Evolutionary conservation across 2,329 filamentous ascomycete genomes (phyloP).

Genomic region (Dactylella cylindrospora): DNA sequence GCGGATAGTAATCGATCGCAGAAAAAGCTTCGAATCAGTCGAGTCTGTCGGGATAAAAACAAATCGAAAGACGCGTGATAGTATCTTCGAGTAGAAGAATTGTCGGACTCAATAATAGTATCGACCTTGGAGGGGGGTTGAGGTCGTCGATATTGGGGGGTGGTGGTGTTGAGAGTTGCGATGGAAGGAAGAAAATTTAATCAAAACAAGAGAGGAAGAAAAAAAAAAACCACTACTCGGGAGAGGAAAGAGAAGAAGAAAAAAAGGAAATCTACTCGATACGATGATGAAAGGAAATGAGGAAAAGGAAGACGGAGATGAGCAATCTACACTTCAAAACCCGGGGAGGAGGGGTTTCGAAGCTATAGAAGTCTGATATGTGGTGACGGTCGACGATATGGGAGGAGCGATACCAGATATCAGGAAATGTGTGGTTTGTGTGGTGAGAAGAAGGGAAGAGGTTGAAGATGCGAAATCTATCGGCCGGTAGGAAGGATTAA

Average conservation of each 20-base stretch:
- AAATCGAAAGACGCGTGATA: no score
- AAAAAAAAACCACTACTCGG: neutral
- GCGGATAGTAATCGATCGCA: no score
- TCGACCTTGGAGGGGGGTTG: no score
- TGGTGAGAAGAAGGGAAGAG: constrained; percentile 40
- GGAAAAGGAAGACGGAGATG: neutral
- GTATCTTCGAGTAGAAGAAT: no score
- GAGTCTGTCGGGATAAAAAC: no score
- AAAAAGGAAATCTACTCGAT: neutral
- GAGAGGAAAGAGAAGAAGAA: neutral
- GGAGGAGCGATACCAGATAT: constrained; percentile 1
- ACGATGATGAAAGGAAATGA: neutral
- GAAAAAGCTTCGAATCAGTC: no score
- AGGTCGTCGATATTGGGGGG: no score
- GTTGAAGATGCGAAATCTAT: constrained; percentile 45
- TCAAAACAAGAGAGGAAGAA: no score
- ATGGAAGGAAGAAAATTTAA: no score
- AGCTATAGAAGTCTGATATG: neutral
- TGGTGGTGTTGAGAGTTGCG: no score
- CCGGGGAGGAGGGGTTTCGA: constrained; percentile 7
- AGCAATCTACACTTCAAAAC: constrained; percentile 1
- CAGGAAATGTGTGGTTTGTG: constrained; percentile 13
- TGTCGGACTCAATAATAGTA: no score
- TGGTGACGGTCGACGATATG: constrained; percentile 4
- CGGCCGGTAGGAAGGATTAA: no score